Conservation (phyloP, 2,329 filamentous ascomycete species). For the Monascus ruber region DNA sequence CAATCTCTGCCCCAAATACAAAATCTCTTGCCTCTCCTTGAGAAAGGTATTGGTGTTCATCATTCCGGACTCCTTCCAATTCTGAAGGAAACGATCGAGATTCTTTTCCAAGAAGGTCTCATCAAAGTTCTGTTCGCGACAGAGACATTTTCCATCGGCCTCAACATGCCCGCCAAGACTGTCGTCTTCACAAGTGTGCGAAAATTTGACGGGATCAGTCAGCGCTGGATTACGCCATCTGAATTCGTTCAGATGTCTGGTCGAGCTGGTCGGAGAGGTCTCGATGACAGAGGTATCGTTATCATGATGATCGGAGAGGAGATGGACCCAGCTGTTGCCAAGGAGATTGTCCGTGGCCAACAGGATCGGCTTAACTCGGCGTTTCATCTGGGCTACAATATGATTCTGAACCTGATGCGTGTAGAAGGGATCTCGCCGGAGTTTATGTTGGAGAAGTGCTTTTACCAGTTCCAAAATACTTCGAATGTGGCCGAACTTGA, state of each 20-base stretch:
- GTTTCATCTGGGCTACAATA: constrained; percentile 97
- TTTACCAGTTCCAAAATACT: constrained; percentile 96
- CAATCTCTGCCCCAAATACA: constrained; percentile 78
- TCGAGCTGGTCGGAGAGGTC: constrained; percentile 87
- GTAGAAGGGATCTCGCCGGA: constrained; percentile 99
- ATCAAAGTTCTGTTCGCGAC: constrained; percentile 98
- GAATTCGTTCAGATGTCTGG: constrained; percentile 99
- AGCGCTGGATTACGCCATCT: constrained; percentile 78
- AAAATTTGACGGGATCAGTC: constrained; percentile 78
- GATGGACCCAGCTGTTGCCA: constrained; percentile 88
- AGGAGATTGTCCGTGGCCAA: constrained; percentile 88
- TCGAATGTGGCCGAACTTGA: constrained; percentile 76
- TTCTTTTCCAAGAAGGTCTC: constrained; percentile 92
- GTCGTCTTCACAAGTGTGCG: constrained; percentile 97
- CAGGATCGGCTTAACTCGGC: constrained; percentile 97
- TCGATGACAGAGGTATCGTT: constrained; percentile 94
- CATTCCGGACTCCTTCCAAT: constrained; percentile 93
- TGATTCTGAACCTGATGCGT: constrained; percentile 91
- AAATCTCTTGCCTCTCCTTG: constrained; percentile 76
- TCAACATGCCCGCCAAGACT: constrained; percentile 99
- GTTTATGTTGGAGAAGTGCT: constrained; percentile 97
- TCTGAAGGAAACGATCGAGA: constrained; percentile 96
- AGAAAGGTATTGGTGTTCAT: constrained; percentile 91
- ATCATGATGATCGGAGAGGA: constrained; percentile 99
- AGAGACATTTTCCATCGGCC: constrained; percentile 94